Evolutionary conservation across 2,329 filamentous ascomycete genomes (phyloP).

Genomic region (Neopestalotiopsis sp.): DNA sequence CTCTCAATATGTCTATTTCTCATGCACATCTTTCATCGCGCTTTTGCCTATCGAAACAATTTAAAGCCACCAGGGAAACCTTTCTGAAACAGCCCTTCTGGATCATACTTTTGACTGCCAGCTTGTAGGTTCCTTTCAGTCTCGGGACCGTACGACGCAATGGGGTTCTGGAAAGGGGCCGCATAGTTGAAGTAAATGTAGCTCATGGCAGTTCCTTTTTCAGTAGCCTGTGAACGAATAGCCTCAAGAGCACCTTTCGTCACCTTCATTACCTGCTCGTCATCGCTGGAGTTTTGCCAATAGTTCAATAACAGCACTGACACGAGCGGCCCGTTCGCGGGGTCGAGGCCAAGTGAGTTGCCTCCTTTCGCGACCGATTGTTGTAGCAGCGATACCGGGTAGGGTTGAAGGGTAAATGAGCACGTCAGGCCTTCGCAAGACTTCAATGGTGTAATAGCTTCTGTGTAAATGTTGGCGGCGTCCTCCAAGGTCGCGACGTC

Average conservation of each 20-base stretch:
- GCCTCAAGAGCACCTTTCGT: neutral
- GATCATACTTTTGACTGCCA: neutral
- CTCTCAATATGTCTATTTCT: no score
- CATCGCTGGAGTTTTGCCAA: constrained; percentile 20
- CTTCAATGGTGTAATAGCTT: constrained; percentile 17
- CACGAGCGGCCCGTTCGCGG: constrained; percentile 17
- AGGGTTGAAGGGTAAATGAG: constrained; percentile 24
- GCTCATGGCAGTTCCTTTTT: neutral
- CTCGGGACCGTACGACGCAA: neutral
- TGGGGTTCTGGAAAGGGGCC: constrained; percentile 2
- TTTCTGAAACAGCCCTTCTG: neutral
- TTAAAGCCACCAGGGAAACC: neutral
- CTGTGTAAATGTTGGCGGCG: constrained; percentile 11
- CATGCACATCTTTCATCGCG: no score
- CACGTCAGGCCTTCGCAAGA: constrained; percentile 15
- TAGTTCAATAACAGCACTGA: constrained; percentile 19
- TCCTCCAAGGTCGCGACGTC: constrained; percentile 18
- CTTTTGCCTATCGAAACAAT: neutral
- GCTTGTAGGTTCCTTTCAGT: neutral
- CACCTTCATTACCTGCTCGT: constrained; percentile 10
- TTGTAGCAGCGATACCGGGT: constrained; percentile 19
- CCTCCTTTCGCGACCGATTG: constrained; percentile 18
- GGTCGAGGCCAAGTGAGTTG: constrained; percentile 20
- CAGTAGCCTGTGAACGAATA: neutral
- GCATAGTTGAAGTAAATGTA: constrained; percentile 4